Conservation (phyloP, 2,329 filamentous ascomycete genomes). For the Onygenales sp. region DNA sequence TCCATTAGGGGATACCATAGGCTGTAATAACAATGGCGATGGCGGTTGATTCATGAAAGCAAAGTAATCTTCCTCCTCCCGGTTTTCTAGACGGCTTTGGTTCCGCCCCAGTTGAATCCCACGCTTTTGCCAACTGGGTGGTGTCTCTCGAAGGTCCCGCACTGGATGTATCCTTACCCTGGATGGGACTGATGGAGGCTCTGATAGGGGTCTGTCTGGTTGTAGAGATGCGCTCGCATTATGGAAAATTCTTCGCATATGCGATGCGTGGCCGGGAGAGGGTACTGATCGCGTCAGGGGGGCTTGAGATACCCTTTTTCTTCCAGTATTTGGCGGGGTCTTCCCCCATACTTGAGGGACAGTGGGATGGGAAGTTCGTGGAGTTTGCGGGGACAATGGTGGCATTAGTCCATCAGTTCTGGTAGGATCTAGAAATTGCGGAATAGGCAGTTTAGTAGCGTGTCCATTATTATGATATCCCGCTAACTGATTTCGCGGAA, state of each 20-base stretch:
- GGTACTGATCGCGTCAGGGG: neutral
- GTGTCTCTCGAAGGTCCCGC: neutral
- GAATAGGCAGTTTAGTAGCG: too few relatives aligned
- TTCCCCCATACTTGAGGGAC: neutral
- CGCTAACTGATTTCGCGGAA: neutral
- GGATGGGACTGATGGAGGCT: neutral
- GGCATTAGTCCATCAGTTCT: neutral
- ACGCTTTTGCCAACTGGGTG: neutral
- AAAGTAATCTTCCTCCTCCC: neutral
- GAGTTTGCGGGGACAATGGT: neutral
- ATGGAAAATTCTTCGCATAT: neutral
- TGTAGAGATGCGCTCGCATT: neutral
- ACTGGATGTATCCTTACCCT: neutral
- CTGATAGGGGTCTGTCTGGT: neutral
- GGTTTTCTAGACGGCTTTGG: neutral
- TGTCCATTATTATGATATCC: too few relatives aligned
- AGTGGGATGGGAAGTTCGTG: neutral
- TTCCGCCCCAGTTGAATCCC: neutral
- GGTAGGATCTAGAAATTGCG: neutral
- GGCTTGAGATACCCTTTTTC: neutral
- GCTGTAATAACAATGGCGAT: neutral
- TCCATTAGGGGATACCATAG: constrained; percentile 1
- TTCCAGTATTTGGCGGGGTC: neutral
- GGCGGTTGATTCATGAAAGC: neutral
- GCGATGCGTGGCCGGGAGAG: neutral